phyloP scores from a whole-genome alignment of 192 early-diverging fungal species.

The Podila epigama region DNA sequence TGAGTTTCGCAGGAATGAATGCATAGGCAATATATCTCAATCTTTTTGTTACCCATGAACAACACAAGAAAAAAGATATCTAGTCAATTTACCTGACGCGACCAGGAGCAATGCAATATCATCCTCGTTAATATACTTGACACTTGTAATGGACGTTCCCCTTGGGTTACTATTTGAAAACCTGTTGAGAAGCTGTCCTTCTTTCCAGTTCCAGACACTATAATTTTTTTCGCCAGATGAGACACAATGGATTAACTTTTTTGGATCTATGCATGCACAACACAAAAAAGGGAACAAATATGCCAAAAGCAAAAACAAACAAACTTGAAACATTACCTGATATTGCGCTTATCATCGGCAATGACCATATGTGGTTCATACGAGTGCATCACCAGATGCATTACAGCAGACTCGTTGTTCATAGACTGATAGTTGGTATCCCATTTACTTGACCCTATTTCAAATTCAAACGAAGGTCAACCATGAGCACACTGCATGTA shows the following conservation, averaged over 20 bases:
- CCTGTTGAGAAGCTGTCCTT: constrained; percentile 63
- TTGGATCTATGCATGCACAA: no score
- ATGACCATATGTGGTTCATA: constrained; percentile 86
- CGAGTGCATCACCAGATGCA: constrained; percentile 76
- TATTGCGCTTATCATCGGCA: constrained; percentile 72
- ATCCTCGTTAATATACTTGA: constrained; percentile 93
- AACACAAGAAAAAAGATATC: background rate
- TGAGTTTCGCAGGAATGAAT: background rate
- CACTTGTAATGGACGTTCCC: constrained; percentile 71
- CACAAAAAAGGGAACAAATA: no score
- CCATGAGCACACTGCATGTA: no score
- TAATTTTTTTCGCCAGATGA: no score
- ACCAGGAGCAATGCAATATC: constrained; percentile 83
- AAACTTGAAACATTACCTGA: constrained; percentile 62
- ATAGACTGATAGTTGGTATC: constrained; percentile 59
- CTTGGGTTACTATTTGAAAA: constrained; percentile 75
- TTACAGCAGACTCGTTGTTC: constrained; percentile 61
- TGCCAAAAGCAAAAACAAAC: no score
- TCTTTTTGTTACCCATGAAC: no score
- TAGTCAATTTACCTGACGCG: constrained; percentile 70
- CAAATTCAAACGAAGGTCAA: background rate
- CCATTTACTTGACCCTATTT: constrained; percentile 63
- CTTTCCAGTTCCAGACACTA: constrained; percentile 82
- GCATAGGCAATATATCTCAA: no score
- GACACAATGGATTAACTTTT: no score